These are phyloP conservation scores for Arctium lappa DNA, from an alignment of 129 eudicot species.

Conservation along the genomic window DNA sequence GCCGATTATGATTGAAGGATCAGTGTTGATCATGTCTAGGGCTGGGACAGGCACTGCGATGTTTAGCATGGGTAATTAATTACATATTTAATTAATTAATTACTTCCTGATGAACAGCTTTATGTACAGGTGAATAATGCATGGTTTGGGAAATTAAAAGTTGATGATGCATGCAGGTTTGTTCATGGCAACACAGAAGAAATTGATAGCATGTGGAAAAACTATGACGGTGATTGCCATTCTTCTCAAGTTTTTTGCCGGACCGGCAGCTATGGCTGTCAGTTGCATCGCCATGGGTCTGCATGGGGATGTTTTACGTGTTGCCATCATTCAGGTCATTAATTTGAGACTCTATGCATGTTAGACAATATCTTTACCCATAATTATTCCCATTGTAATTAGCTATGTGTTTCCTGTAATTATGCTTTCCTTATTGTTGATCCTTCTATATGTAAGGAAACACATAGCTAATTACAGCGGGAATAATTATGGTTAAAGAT, in stretches of 20 bases:
- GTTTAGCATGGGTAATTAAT: conserved; percentile 79
- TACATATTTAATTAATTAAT: not conserved
- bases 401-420: too few relatives aligned
- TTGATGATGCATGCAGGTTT: conserved; percentile 43
- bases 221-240: conserved; percentile 58
- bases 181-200: conserved; percentile 85
- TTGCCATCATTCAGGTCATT: conserved; percentile 80
- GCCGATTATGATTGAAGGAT: conserved; percentile 80
- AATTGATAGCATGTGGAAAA: conserved; percentile 63
- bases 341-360: not conserved
- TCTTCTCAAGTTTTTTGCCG: conserved; percentile 75
- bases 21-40: conserved; percentile 69
- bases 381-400: too few relatives aligned
- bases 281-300: conserved; percentile 70
- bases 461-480: too few relatives aligned
- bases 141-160: not conserved
- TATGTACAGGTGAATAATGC: not conserved
- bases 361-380: too few relatives aligned
- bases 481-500: too few relatives aligned
- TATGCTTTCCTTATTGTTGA: too few relatives aligned
- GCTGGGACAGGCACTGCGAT: conserved; percentile 92
- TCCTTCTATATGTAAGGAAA: too few relatives aligned
- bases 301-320: conserved; percentile 80
- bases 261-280: conserved; percentile 82
- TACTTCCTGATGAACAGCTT: not conserved